These are phyloP conservation scores for Dryas drummondii DNA, from an alignment of 306 rosid genomes.

Conservation along the genomic window DNA sequence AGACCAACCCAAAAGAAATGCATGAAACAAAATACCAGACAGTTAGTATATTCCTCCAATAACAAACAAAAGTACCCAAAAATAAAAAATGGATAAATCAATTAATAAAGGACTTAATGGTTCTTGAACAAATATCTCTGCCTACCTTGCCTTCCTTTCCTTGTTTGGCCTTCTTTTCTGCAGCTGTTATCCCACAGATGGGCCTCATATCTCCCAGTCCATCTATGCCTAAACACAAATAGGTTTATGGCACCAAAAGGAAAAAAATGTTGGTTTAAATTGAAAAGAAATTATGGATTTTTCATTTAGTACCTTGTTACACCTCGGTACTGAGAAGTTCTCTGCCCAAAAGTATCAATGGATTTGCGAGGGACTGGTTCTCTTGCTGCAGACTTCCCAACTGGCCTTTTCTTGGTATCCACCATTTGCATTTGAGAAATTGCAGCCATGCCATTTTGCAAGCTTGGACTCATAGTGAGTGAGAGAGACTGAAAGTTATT, in stretches of 20 bases:
- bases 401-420: conserved; percentile 59
- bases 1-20: conserved; percentile 18
- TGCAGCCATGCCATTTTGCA: conserved; percentile 43
- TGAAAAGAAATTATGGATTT: background rate
- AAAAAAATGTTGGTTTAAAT: background rate
- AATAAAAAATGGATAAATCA: background rate
- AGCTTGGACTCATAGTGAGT: conserved; percentile 66
- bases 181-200: conserved; percentile 99
- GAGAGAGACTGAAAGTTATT: conserved; percentile 56
- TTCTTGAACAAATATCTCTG: background rate
- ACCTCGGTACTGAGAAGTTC: conserved; percentile 96
- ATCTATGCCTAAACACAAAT: conserved; percentile 72
- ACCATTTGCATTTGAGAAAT: conserved; percentile 41
- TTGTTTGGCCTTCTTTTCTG: conserved; percentile 98
- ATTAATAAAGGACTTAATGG: too few relatives aligned
- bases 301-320: conserved; percentile 65
- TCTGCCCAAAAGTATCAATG: conserved; percentile 92
- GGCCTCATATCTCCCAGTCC: conserved; percentile 99
- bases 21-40: conserved; percentile 15
- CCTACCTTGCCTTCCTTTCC: conserved; percentile 99
- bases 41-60: conserved; percentile 17
- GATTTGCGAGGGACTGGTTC: conserved; percentile 89
- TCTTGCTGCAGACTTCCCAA: conserved; percentile 48
- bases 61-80: conserved; percentile 6
- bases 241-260: background rate